Percentiles rank a stretch among this genome's conserved stretches.
phyloP scores from a whole-genome alignment of 352 stramenopile species.

The Elongisporangium undulatum region DNA sequence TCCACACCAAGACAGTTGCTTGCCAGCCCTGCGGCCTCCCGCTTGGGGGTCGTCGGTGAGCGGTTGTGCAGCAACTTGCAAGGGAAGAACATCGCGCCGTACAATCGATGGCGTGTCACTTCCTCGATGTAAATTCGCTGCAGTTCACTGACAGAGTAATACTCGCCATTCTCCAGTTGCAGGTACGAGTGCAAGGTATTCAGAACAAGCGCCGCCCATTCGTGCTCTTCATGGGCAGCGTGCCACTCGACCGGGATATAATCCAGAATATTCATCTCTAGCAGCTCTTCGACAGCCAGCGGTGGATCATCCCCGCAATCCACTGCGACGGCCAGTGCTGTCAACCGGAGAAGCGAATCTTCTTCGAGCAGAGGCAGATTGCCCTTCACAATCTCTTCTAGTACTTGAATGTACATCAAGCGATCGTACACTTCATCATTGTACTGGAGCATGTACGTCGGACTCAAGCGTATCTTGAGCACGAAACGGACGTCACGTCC shows the following conservation, averaged over 20 bases:
- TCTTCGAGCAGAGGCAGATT: conserved; percentile 82
- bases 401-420: conserved; percentile 87
- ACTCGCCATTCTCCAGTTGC: conserved; percentile 31
- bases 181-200: conserved; percentile 50
- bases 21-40: conserved; percentile 9
- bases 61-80: conserved; percentile 51
- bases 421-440: conserved; percentile 82
- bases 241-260: conserved; percentile 86
- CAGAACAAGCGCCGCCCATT: conserved; percentile 79
- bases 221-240: conserved; percentile 52
- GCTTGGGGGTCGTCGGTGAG: conserved; percentile 15
- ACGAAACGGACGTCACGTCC: conserved; percentile 89
- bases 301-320: conserved; percentile 65
- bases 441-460: conserved; percentile 77
- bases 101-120: conserved; percentile 73
- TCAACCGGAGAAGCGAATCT: conserved; percentile 70
- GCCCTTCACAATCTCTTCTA: conserved; percentile 90
- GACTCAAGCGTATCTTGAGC: conserved; percentile 90
- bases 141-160: conserved; percentile 43
- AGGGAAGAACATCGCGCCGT: conserved; percentile 87
- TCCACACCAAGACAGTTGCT: conserved; percentile 36
- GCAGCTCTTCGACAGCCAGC: conserved; percentile 45
- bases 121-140: conserved; percentile 86
- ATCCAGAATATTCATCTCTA: conserved; percentile 73
- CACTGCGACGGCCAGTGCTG: conserved; percentile 75